Evolutionary conservation across 345 rosid genomes (phyloP).

Genomic region (Salix suchowensis): DNA sequence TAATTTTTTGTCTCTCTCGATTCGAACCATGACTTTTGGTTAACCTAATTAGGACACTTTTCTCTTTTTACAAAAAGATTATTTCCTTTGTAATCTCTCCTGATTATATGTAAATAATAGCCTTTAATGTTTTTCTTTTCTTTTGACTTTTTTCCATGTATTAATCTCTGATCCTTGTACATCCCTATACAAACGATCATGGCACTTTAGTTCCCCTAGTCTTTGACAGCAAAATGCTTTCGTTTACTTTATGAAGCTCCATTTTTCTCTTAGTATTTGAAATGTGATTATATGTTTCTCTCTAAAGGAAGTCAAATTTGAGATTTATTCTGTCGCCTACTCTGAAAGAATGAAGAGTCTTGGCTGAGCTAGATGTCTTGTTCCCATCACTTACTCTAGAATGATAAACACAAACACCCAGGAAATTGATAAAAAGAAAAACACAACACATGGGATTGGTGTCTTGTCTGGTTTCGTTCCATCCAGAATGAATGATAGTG

Average conservation of each 20-base stretch:
- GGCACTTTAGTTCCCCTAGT: neutral
- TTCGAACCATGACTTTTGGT: constrained; percentile 28
- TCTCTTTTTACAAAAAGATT: too few species aligned
- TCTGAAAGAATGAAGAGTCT: neutral
- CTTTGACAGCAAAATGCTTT: neutral
- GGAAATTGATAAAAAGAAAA: neutral
- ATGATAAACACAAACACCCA: neutral
- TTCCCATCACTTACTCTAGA: neutral
- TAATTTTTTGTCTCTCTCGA: constrained; percentile 27
- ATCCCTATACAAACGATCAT: neutral
- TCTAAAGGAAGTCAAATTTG: neutral
- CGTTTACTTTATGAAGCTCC: neutral
- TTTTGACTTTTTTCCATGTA: neutral
- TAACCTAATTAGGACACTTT: constrained; percentile 16
- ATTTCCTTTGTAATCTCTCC: neutral
- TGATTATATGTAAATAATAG: constrained; percentile 34
- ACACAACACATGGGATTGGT: constrained; percentile 1
- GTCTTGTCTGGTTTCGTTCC: constrained; percentile 12
- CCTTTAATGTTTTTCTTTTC: neutral
- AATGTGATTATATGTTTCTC: neutral
- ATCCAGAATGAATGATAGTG: neutral
- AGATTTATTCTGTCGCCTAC: neutral
- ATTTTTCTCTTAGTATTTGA: neutral
- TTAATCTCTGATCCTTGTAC: neutral
- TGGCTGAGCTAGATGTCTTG: neutral